Evolutionary conservation across 192 early-diverging fungal genomes (phyloP), one percentile per base, ranked within the genome.

Genomic region (Coemansia sp.): DNA sequence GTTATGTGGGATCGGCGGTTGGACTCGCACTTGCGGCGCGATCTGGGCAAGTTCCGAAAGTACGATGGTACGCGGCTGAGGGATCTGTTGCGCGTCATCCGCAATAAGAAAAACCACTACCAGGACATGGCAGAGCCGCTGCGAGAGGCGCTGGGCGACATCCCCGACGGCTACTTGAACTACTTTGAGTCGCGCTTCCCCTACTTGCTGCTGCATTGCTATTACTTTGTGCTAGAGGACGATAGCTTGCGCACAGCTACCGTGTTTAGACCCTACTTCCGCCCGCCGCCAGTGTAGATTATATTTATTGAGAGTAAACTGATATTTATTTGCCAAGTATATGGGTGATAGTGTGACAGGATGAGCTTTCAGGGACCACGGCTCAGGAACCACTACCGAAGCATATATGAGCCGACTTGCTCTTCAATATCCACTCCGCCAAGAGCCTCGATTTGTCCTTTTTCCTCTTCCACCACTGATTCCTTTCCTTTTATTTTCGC

Each of bases 91-190:
- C 87, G 97, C 57, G 91, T 92, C 2, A 76, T 99, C 38, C 86
- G 97, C 51, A 99, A 99, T 74, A 98, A 98, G 88, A 97, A 97
- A 90, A 94, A 96, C 71, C 96, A 98, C 73, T 98, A 94, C 77
- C 94, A 96, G 74, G 96, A 98, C 75, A 81, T 97, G 66, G 89
- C 94, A 5, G 74, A 77, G 34, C 82, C 88, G 69, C 90, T 94
- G 19, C 89, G 94, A 67, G 82, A 86, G 42, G 80, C 90, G 1
- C 79, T 97, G 27, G 96, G 96, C 27, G 84, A 91, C 36, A 84
- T 94, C 3, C 96, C 96, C 10, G 90, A 94, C 34, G 93, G 91
- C 23, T 98, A 94, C 68, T 69, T 96, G 68, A 78, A 84, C 55
- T 98, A 97, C 72, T 98, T 96, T 73, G 93, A 93, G 45, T 90